Conservation (phyloP, 2,329 filamentous ascomycete genomes). For the Talaromyces sp. region DNA sequence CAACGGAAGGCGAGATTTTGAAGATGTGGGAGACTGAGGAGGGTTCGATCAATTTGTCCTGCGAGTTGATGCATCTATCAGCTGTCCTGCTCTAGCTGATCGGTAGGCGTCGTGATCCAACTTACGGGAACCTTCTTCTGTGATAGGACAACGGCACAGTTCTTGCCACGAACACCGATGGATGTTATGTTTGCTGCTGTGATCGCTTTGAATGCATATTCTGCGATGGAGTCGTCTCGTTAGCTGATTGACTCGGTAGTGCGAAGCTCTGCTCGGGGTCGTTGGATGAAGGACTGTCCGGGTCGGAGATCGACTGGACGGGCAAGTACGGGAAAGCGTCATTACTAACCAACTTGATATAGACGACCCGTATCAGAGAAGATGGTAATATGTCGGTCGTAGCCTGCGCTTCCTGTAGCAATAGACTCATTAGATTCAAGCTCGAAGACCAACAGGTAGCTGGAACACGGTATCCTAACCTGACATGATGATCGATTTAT, state of each 20-base stretch:
- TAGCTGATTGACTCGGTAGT: constrained; percentile 10
- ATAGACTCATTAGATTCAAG: constrained; percentile 7
- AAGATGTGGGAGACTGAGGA: constrained; percentile 97
- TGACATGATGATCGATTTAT: constrained; percentile 37
- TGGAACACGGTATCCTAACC: constrained; percentile 33
- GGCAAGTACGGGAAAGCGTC: background rate
- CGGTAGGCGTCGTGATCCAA: constrained; percentile 23
- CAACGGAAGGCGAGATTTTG: constrained; percentile 91
- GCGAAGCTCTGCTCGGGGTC: background rate
- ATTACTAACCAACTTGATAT: constrained; percentile 94
- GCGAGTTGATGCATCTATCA: constrained; percentile 15
- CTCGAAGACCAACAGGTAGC: constrained; percentile 30
- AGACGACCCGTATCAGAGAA: constrained; percentile 98
- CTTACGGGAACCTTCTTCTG: constrained; percentile 99
- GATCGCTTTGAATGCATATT: constrained; percentile 99
- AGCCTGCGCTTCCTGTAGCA: constrained; percentile 72
- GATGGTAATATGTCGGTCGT: constrained; percentile 99
- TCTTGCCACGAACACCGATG: constrained; percentile 90
- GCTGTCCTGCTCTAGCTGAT: background rate
- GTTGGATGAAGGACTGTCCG: background rate
- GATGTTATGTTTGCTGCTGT: constrained; percentile 99
- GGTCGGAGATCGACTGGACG: background rate
- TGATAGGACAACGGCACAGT: constrained; percentile 93
- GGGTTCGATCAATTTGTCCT: constrained; percentile 99
- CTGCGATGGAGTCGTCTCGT: constrained; percentile 49